Conservation (phyloP, 2,329 filamentous ascomycete genomes). For the Bipolaris zeicola region DNA sequence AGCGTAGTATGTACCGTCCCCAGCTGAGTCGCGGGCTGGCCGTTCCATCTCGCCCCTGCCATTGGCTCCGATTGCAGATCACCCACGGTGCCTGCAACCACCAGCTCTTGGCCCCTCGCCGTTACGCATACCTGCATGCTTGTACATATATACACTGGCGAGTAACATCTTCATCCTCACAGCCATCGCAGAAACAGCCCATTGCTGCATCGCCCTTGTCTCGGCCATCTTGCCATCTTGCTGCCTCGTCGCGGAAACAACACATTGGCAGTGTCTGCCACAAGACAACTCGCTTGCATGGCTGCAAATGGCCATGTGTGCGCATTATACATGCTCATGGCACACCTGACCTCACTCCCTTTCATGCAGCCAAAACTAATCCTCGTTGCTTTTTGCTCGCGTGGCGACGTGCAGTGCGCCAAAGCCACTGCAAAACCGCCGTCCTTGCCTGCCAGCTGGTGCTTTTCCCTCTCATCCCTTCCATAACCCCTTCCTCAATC, state of each 20-base stretch:
- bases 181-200: background rate
- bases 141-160: too few relatives aligned
- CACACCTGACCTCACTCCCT: background rate
- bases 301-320: background rate
- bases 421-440: background rate
- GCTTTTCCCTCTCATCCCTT: background rate
- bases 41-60: background rate
- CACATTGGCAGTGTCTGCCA: background rate
- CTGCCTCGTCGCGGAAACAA: background rate
- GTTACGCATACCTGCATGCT: background rate
- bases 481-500: background rate
- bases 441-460: background rate
- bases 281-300: background rate
- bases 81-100: background rate
- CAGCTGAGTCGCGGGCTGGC: slow-evolving; percentile 6
- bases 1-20: slow-evolving; percentile 2
- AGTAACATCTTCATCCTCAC: background rate
- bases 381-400: background rate
- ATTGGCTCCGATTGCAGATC: slow-evolving; percentile 5
- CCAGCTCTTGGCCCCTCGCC: background rate
- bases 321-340: background rate
- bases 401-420: background rate
- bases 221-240: background rate
- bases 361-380: background rate
- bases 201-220: background rate